A percentile compares a stretch with the other conserved stretches of the same genome.
These are phyloP conservation scores for Cyberlindnera americana DNA, from an alignment of 805 yeast genomes.

Conservation along the genomic window DNA sequence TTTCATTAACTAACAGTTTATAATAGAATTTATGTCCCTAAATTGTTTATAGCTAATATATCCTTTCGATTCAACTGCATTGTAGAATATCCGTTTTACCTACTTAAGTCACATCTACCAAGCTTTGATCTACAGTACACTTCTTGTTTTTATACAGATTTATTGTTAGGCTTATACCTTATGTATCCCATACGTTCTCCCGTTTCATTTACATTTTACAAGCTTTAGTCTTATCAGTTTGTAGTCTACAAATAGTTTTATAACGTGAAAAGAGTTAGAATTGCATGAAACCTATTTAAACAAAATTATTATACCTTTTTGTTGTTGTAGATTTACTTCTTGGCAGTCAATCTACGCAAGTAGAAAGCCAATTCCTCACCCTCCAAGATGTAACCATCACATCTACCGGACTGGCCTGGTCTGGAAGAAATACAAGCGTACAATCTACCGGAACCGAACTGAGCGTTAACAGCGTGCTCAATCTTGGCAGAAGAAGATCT, in stretches of 20 bases:
- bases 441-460: slow-evolving; percentile 98
- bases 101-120: no score
- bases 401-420: slow-evolving; percentile 99
- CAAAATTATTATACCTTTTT: slow-evolving; percentile 14
- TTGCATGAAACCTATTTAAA: slow-evolving; percentile 23
- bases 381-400: slow-evolving; percentile 99
- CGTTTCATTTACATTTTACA: no score
- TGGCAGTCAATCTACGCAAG: slow-evolving; percentile 99
- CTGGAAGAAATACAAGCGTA: slow-evolving; percentile 98
- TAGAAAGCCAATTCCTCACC: slow-evolving; percentile 99
- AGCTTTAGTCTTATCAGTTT: no score
- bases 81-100: not conserved
- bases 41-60: no score
- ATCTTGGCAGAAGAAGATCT: slow-evolving; percentile 83
- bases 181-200: no score
- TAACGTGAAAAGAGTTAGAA: slow-evolving; percentile 27
- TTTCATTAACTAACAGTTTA: not conserved
- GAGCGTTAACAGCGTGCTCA: slow-evolving; percentile 89
- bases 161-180: no score
- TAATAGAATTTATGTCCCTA: not conserved
- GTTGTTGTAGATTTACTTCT: slow-evolving; percentile 63
- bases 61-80: not conserved
- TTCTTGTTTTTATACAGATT: no score
- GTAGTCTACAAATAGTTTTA: slow-evolving; percentile 1
- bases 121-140: no score